Conservation (phyloP, 2,329 filamentous ascomycete species). For the Kalaharituber pfeilii region DNA sequence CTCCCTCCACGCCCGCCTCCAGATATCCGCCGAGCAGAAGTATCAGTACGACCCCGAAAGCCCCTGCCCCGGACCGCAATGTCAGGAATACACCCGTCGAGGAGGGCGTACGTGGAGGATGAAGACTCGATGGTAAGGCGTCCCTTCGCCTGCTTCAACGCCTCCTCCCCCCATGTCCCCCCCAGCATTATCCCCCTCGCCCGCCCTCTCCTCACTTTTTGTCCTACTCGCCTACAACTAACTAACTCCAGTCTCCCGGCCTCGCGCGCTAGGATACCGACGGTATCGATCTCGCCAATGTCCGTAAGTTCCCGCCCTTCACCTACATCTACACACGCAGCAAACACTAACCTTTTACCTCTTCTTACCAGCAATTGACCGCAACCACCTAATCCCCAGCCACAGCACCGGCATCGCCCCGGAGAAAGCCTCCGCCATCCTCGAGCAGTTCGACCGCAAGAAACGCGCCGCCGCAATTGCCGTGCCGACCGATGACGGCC, state of each 20-base stretch:
- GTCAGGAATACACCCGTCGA: conserved; percentile 54
- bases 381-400: conserved; percentile 65
- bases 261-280: conserved; percentile 31
- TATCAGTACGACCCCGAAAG: too few species aligned
- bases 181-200: background rate
- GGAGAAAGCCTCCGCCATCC: conserved; percentile 68
- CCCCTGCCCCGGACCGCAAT: too few species aligned
- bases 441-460: conserved; percentile 81
- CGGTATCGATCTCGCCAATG: conserved; percentile 43
- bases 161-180: background rate
- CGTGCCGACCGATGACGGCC: conserved; percentile 83
- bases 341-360: too few species aligned
- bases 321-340: background rate
- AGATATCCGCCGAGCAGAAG: too few species aligned
- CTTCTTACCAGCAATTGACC: conserved; percentile 45
- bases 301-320: conserved; percentile 36
- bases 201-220: background rate
- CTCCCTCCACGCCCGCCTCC: too few species aligned
- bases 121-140: conserved; percentile 48
- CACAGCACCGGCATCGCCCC: conserved; percentile 48
- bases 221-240: conserved; percentile 15
- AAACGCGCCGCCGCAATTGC: conserved; percentile 72
- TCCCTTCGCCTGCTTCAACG: too few species aligned
- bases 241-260: conserved; percentile 9
- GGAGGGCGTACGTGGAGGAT: conserved; percentile 90